Evolutionary conservation across 2,329 filamentous ascomycete species (phyloP).

Genomic region (Talaromyces rugulosus): DNA sequence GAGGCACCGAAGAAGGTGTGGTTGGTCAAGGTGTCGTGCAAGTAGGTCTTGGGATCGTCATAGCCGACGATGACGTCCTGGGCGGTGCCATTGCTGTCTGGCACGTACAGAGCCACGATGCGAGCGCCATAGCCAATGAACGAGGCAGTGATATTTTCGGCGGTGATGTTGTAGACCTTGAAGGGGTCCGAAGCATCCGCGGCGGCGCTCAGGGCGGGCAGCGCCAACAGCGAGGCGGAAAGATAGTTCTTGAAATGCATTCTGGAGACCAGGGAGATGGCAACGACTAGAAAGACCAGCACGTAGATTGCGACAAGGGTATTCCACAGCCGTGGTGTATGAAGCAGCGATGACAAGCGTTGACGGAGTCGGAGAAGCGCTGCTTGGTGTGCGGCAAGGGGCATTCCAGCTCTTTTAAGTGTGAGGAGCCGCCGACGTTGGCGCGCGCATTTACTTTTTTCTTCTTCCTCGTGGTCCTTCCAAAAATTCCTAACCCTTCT

Average conservation of each 20-base stretch:
- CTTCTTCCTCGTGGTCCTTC: not conserved
- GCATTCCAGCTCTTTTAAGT: slow-evolving; percentile 13
- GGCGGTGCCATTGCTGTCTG: slow-evolving; percentile 44
- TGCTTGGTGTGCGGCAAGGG: slow-evolving; percentile 11
- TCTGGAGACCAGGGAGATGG: slow-evolving; percentile 24
- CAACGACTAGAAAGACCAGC: slow-evolving; percentile 26
- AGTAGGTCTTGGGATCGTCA: slow-evolving; percentile 42
- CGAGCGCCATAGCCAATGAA: slow-evolving; percentile 47
- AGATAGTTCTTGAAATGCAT: slow-evolving; percentile 35
- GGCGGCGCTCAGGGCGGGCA: slow-evolving; percentile 24
- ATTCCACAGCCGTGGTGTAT: slow-evolving; percentile 23
- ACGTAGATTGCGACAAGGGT: slow-evolving; percentile 26
- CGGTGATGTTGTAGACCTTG: slow-evolving; percentile 42
- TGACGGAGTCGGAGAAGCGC: slow-evolving; percentile 18
- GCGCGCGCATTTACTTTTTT: slow-evolving; percentile 1
- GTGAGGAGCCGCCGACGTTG: not conserved
- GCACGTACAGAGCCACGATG: slow-evolving; percentile 45
- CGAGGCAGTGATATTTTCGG: slow-evolving; percentile 45
- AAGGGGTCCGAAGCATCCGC: slow-evolving; percentile 28
- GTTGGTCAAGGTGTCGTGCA: slow-evolving; percentile 42
- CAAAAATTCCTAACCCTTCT: not conserved
- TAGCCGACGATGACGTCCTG: slow-evolving; percentile 51
- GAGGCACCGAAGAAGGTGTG: slow-evolving; percentile 47
- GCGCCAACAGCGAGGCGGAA: slow-evolving; percentile 28
- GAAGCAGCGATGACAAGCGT: slow-evolving; percentile 22